Percentiles rank a stretch among this genome's conserved stretches.
Conservation (phyloP, 2,329 filamentous ascomycete species). For the Stachybotrys echinatus region DNA sequence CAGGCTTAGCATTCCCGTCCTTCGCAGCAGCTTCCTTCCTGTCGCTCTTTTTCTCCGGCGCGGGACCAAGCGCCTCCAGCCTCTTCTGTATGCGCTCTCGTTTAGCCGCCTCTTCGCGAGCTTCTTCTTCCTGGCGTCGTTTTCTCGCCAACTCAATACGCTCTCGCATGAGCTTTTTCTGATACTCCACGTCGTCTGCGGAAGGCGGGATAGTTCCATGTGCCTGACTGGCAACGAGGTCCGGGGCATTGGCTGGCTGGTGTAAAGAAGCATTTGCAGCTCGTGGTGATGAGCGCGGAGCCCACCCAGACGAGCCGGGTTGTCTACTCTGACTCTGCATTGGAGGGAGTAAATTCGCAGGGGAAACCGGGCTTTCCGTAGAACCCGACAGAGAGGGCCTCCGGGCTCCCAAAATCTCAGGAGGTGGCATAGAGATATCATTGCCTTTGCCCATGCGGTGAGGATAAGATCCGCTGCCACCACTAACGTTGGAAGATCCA, state of each 20-base stretch:
- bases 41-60: conserved; percentile 53
- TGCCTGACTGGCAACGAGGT: conserved; percentile 25
- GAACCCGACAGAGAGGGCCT: conserved; percentile 45
- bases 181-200: conserved; percentile 53
- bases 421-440: conserved; percentile 35
- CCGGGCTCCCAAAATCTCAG: conserved; percentile 38
- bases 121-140: conserved; percentile 62
- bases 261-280: conserved; percentile 34
- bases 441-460: conserved; percentile 47
- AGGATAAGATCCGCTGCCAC: conserved; percentile 67
- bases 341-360: conserved; percentile 20
- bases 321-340: conserved; percentile 19
- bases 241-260: conserved; percentile 16
- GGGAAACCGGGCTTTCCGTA: conserved; percentile 45
- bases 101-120: conserved; percentile 65
- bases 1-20: conserved; percentile 32
- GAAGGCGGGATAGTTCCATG: conserved; percentile 22
- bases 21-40: conserved; percentile 43
- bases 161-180: conserved; percentile 69
- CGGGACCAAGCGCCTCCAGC: conserved; percentile 63
- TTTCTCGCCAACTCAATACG: conserved; percentile 65
- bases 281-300: conserved; percentile 36
- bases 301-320: conserved; percentile 18
- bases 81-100: conserved; percentile 68
- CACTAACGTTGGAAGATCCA: conserved; percentile 87